A percentile compares a stretch with the other conserved stretches of the same genome.
Conservation (phyloP, 2,329 filamentous ascomycete genomes). For the Purpureocillium lavendulum region DNA sequence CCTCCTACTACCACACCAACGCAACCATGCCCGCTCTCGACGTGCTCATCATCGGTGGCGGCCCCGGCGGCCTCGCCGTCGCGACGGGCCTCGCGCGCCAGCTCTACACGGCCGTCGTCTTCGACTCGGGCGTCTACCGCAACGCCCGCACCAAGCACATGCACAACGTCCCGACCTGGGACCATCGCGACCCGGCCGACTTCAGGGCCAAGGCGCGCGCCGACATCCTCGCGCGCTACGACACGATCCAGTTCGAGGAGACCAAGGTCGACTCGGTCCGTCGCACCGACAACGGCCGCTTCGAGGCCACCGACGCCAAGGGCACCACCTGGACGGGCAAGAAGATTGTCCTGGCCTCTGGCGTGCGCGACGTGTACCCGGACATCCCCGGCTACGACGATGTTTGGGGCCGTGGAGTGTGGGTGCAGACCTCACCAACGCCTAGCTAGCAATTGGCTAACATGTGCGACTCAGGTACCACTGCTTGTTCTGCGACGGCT, state of each 20-base stretch:
- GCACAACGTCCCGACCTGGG: slow-evolving; percentile 23
- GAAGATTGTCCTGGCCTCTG: too few relatives aligned
- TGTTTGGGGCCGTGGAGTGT: not conserved
- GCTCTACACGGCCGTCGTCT: slow-evolving; percentile 26
- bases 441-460: too few relatives aligned
- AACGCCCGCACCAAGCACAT: slow-evolving; percentile 31
- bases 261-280: not conserved
- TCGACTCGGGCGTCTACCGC: slow-evolving; percentile 31
- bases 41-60: slow-evolving; percentile 7
- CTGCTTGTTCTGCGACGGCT: too few relatives aligned
- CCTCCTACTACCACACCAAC: not conserved
- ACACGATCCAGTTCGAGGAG: not conserved
- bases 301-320: too few relatives aligned
- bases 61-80: slow-evolving; percentile 32
- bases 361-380: too few relatives aligned
- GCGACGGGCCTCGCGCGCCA: slow-evolving; percentile 27
- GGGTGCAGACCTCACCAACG: not conserved
- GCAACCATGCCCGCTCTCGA: not conserved
- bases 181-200: too few relatives aligned
- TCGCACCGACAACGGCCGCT: not conserved
- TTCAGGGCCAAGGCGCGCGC: too few relatives aligned
- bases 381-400: too few relatives aligned
- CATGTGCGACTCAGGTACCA: not conserved
- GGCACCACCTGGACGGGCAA: too few relatives aligned
- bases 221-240: slow-evolving; percentile 1